Base-by-base conservation (phyloP, 225 moss, liverwort and hornwort species). In the Neckera pumila region DNA sequence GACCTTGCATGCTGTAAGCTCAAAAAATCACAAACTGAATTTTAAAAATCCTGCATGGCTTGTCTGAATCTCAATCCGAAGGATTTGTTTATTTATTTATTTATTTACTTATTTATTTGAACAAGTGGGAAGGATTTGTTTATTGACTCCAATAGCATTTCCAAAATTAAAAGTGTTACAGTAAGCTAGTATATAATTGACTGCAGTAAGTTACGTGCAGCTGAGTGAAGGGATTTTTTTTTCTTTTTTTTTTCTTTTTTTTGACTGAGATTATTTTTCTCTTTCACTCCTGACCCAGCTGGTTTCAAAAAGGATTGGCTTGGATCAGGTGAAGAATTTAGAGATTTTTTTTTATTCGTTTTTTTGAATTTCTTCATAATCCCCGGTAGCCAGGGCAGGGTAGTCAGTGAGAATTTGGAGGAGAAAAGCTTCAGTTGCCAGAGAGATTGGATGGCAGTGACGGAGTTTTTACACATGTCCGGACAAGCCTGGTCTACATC, bases 331-430 rank as follows among this genome's bases (percentile, higher is more conserved):
- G n/a, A n/a, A n/a, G n/a, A n/a, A n/a, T n/a, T n/a, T n/a, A n/a
- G n/a, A 13, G 8, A 8, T 0, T 2, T 19, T 34, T 13, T 4
- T 4, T 70, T 19, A 0, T 0, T 8, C 6, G n/a, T 1, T 9
- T 11, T n/a, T n/a, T n/a, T n/a, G n/a, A n/a, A n/a, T n/a, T n/a
- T n/a, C n/a, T n/a, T n/a, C n/a, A n/a, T n/a, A n/a, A n/a, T n/a
- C n/a, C n/a, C n/a, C n/a, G n/a, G n/a, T n/a, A n/a, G n/a, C n/a
- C n/a, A n/a, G n/a, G n/a, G n/a, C n/a, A n/a, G n/a, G n/a, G n/a
- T n/a, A n/a, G n/a, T n/a, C n/a, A n/a, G 18, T 19, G 36, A 11
- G 22, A 6, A 53, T 51, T 43, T 72, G 72, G 34, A 45, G 11
- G 73, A 47, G 31, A 10, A 78, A 56, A 54, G 56, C 26, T n/a